These are phyloP conservation scores for Botryotinia globosa DNA, from an alignment of 2,329 filamentous ascomycete species.

Conservation along the genomic window DNA sequence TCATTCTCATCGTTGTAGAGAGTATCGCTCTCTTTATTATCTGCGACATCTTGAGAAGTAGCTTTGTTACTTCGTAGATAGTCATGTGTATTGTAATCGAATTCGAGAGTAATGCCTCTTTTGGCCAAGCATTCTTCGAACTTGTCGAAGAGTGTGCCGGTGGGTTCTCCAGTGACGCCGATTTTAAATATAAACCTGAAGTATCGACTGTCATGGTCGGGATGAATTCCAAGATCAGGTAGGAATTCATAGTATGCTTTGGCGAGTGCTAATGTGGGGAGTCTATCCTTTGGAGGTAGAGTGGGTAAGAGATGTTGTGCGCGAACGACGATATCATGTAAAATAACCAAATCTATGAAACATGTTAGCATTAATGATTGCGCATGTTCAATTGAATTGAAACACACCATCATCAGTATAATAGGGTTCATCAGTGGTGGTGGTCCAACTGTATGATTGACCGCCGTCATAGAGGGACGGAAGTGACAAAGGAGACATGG, in stretches of 20 bases:
- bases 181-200: constrained; percentile 78
- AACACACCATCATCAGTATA: constrained; percentile 60
- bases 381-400: not conserved
- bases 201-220: constrained; percentile 72
- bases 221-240: constrained; percentile 64
- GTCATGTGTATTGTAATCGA: constrained; percentile 42
- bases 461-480: constrained; percentile 24
- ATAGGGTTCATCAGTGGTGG: constrained; percentile 42
- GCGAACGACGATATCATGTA: constrained; percentile 72
- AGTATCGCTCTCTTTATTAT: constrained; percentile 23
- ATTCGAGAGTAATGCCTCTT: constrained; percentile 70
- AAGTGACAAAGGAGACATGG: constrained; percentile 46
- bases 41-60: constrained; percentile 1
- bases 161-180: constrained; percentile 57
- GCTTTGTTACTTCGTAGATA: constrained; percentile 17
- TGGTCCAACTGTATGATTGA: constrained; percentile 17
- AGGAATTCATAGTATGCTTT: constrained; percentile 75
- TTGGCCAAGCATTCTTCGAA: constrained; percentile 66
- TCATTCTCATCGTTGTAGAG: constrained; percentile 24
- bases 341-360: constrained; percentile 67
- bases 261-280: constrained; percentile 76
- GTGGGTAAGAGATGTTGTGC: constrained; percentile 63
- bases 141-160: constrained; percentile 60
- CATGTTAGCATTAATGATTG: constrained; percentile 17
- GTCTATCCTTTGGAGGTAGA: constrained; percentile 57